Percentiles rank a stretch among this genome's conserved stretches.
Evolutionary conservation across 345 rosid genomes (phyloP).

Genomic region (Syzygium aqueum): DNA sequence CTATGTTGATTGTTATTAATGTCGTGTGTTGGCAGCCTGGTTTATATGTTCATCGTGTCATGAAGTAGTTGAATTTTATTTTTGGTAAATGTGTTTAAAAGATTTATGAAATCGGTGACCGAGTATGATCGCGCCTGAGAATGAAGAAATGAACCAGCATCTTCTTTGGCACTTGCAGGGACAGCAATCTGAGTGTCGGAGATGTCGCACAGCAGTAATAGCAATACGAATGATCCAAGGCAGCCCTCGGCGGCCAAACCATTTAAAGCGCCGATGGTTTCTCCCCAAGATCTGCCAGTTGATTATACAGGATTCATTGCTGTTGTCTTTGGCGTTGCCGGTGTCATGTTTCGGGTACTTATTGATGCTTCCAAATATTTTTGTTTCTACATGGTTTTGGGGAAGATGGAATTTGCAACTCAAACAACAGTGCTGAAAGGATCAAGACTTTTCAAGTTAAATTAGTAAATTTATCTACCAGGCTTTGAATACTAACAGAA

Average conservation of each 20-base stretch:
- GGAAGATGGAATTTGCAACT: neutral
- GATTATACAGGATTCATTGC: slow-evolving; percentile 96
- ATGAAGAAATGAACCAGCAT: neutral
- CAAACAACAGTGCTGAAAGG: neutral
- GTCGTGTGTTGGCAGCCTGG: neutral
- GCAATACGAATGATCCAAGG: slow-evolving; percentile 72
- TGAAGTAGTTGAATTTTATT: neutral
- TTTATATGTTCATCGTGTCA: neutral
- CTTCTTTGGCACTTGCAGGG: neutral
- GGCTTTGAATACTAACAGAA: neutral
- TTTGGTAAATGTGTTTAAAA: neutral
- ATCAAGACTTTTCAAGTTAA: neutral
- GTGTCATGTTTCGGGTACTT: slow-evolving; percentile 88
- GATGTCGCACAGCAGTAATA: slow-evolving; percentile 38
- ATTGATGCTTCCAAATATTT: neutral
- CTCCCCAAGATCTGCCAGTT: slow-evolving; percentile 83
- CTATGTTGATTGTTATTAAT: neutral
- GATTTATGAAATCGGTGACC: neutral
- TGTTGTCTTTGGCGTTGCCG: slow-evolving; percentile 75
- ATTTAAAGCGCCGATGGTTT: slow-evolving; percentile 32
- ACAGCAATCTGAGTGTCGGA: neutral
- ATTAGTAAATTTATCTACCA: neutral
- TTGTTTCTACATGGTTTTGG: neutral
- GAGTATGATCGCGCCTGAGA: neutral
- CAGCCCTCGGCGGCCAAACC: slow-evolving; percentile 75